These are phyloP conservation scores for Coprinopsis cinerea DNA, from an alignment of 768 basidiomycete genomes.

Conservation along the genomic window DNA sequence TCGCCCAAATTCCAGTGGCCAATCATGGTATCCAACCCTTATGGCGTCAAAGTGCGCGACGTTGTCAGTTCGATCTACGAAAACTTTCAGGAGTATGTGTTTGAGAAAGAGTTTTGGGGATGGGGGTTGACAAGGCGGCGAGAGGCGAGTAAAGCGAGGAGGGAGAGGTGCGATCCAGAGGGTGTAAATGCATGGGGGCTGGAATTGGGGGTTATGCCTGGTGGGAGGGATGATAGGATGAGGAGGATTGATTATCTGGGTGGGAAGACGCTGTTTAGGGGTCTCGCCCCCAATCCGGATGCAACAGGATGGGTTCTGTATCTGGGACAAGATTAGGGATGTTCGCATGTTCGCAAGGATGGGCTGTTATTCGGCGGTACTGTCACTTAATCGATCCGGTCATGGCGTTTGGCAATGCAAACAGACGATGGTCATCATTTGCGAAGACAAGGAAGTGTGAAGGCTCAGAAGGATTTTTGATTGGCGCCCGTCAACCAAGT, in stretches of 20 bases:
- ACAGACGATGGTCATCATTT: too few relatives aligned
- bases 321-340: constrained; percentile 6
- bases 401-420: too few relatives aligned
- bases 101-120: constrained; percentile 27
- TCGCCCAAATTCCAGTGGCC: constrained; percentile 51
- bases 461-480: too few relatives aligned
- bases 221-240: constrained; percentile 18
- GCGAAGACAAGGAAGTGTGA: too few relatives aligned
- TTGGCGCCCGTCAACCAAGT: too few relatives aligned
- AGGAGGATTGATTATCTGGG: constrained; percentile 45
- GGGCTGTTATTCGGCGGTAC: too few relatives aligned
- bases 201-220: background rate
- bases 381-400: too few relatives aligned
- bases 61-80: constrained; percentile 40
- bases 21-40: constrained; percentile 39
- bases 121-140: constrained; percentile 29
- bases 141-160: constrained; percentile 25
- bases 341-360: too few relatives aligned
- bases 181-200: too few relatives aligned
- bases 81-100: constrained; percentile 37
- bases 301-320: constrained; percentile 37
- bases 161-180: constrained; percentile 17
- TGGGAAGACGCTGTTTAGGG: constrained; percentile 42
- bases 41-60: constrained; percentile 46
- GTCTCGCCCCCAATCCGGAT: constrained; percentile 44